Base-by-base conservation (phyloP, 2,329 filamentous ascomycete genomes). In the Teratosphaeriaceae sp. region DNA sequence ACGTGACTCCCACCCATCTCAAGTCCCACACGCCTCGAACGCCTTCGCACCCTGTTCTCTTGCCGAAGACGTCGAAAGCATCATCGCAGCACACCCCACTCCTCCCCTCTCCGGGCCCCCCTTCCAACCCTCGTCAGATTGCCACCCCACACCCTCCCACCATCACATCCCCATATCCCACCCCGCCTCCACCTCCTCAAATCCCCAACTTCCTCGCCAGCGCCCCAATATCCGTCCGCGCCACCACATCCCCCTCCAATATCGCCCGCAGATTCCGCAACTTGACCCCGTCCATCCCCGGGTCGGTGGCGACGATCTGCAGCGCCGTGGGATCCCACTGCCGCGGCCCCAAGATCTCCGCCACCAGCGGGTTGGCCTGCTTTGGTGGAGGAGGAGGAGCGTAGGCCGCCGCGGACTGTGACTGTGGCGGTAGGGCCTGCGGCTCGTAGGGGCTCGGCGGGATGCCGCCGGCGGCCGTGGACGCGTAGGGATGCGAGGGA, bases 221-320 rank as follows among this genome's bases (percentile, higher is more conserved):
- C 7, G 53, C 54, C n/a, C 50, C 48, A 9, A 71, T 58, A 47
- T 88, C 79, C 1, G 80, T 74, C 18, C 79, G 72, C 0, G 85
- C 78, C 18, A 73, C 74, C 0, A 80, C 78, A 42, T 88, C 80
- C 9, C 74, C 71, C 38, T 80, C 74, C 19, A 88, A 72, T 12
- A 90, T 81, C 29, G 76, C 73, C 40, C 76, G 74, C 48, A 96
- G 77, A 21, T 92, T 78, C 43, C 77, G 72, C 76, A 92, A 83
- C 58, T 94, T 85, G 13, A 76, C 54, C 36, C 63, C 59, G 8
- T 55, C 55, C 21, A 71, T 62, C 6, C 55, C 51, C 5, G 62
- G 56, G 13, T 61, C 58, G 8, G 61, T 55, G 2, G 50, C 46
- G n/a, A 72, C 51, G 15, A 72, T 59, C 40, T 61, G 56, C 30